Base-by-base conservation (phyloP, 257 asterid genomes). In the Nicotiana obtusifolia region DNA sequence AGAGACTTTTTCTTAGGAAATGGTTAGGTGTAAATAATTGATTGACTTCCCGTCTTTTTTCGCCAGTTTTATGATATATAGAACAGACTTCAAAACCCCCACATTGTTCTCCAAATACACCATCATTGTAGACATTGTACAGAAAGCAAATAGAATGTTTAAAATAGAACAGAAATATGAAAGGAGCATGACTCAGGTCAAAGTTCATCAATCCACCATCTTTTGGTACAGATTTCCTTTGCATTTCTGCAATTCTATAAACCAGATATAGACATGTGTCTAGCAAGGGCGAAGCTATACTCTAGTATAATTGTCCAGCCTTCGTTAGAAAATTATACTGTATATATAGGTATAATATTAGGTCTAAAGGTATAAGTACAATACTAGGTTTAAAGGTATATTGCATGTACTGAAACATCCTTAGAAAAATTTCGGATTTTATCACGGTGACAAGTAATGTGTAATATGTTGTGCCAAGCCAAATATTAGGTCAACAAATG, bases 11-110 rank as follows among this genome's bases (percentile, higher is more conserved):
- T 20, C 71, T n/a, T 59, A 35, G 56, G 71, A 54, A 10, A 77
- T 77, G 20, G 7, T 67, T 44, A 47, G 60, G 41, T 75, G 79
- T 75, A 75, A 75, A 75, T 75, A 75, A 77, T 59, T 78, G 52
- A 24, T 44, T 10, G 57, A 17, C 56, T 77, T 77, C 31, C 54
- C 0, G 44, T 52, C 64, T 22, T 76, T 19, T 41, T 44, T 76
- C 9, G 14, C 78, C 59, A 44, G 60, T 22, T 71, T 71, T 14
- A 30, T 33, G 53, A 77, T 52, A 17, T 54, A 59, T 54, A 56
- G 47, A 77, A 54, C 30, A 5, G 28, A 0, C 52, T 52, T 33
- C 47, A 28, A 76, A 53, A 30, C n/a, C 57, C 4, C 4, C n/a
- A 69, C 44, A 49, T 76, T 33, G 44, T 78, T 56, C 14, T 60